Base-by-base conservation (phyloP, 2,329 filamentous ascomycete genomes). In the Fusarium sp. region DNA sequence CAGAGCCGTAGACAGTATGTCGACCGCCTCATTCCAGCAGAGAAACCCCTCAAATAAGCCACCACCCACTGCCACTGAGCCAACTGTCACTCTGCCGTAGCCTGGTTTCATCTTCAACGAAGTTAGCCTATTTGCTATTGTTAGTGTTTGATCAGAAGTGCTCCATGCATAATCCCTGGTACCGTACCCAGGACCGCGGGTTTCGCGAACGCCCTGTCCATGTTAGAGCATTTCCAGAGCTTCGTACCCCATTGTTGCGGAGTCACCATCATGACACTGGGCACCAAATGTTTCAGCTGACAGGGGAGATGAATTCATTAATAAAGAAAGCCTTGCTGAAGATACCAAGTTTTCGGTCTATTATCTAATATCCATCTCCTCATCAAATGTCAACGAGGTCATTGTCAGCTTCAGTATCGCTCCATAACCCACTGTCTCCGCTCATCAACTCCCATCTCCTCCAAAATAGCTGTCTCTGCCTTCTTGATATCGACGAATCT, bases 351-450 rank as follows among this genome's bases (percentile, higher is more conserved):
- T 49, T 30, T 40, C 46, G 49, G 9, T 53, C 21, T 25, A 46
- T 21, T 30, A n/a, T 19, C 23, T 23, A 35, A 63, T 56, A 42
- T 37, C 37, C 21, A 43, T 54, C 44, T 47, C 47, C 54, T 37
- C 50, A 25, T 57, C 32, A 23, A 52, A 58, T 35, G 25, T 49
- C 35, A 37, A 35, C 53, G 38, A 53, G 62, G 57, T 33, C 25
- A 61, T 42, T 16, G 18, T 40, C 40, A 23, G 37, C 52, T 30
- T 79, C 61, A 82, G 44, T 94, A 94, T 71, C 91, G 83, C 77
- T 92, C 90, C 70, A 93, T 86, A 62, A 93, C 80, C 89, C 91
- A 94, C 19, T 83, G 80, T 72, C 85, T 85, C 57, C 86, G 85
- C 67, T 87, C 81, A 6, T 82, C 80, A 9, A 83, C 81, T 0